Conservation (phyloP, 106 monocot species). For the Agapanthus africanus region DNA sequence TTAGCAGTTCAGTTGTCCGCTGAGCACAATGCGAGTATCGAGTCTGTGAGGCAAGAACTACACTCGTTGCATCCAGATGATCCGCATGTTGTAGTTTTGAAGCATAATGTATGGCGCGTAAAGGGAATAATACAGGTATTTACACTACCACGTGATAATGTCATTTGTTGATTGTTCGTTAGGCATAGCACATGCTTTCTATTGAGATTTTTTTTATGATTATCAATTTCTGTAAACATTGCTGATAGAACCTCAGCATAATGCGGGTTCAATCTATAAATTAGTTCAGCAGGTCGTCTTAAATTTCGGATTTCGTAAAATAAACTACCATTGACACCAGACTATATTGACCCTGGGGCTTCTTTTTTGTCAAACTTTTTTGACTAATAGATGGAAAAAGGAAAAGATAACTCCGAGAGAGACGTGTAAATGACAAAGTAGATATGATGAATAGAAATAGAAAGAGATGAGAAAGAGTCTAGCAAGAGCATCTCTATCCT, state of each 20-base stretch:
- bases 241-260: background rate
- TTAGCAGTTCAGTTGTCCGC: conserved; percentile 24
- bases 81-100: conserved; percentile 25
- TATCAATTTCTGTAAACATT: background rate
- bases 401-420: background rate
- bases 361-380: background rate
- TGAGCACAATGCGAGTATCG: conserved; percentile 30
- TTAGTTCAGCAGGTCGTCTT: background rate
- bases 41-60: conserved; percentile 28
- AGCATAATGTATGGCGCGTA: conserved; percentile 38
- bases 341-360: background rate
- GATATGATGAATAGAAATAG: background rate
- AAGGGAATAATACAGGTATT: conserved; percentile 38
- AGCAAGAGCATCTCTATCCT: background rate
- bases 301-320: background rate
- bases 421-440: background rate
- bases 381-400: background rate
- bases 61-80: conserved; percentile 27
- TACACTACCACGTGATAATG: background rate
- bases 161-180: background rate
- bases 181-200: no score
- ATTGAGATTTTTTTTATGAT: background rate
- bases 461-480: background rate
- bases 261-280: background rate
- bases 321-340: background rate